Base-by-base conservation (phyloP, 2,329 filamentous ascomycete genomes). In the Colletotrichum abscissum region DNA sequence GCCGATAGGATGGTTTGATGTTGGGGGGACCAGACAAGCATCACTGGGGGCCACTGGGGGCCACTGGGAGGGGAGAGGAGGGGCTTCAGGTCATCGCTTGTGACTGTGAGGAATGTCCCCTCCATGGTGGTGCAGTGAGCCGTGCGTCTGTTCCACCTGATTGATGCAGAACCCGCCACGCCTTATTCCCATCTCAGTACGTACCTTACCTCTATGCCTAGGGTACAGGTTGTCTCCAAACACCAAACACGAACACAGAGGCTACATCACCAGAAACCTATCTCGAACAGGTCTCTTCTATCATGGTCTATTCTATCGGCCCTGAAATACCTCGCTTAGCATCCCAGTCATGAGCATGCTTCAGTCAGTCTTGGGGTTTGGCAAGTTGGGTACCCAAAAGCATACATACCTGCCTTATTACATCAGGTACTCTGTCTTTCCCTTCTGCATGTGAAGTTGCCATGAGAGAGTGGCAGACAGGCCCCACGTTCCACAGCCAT, bases 111-210 rank as follows among this genome's bases (percentile, higher is more conserved):
- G 57, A 68, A 42, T 56, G 66, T 60, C 22, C 19, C 19, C 46
- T 54, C 49, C 26, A n/a, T 22, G n/a, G 26, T 65, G 52, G 22
- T 58, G 55, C 35, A 49, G 28, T 69, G 66, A 52, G 14, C 70
- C 46, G 46, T 55, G 62, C 63, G 64, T 55, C 54, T 22, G 66
- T 69, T 72, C 69, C 69, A 60, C 54, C 69, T 72, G 69, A 64
- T 55, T 60, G 59, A 72, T 63, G 70, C 66, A 70, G 67, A 67
- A 56, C 30, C 63, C 46, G 55, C 68, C 55, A 67, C 55, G n/a
- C 63, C 19, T 9, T 46, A 16, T 22, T 24, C 5, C 7, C 46
- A n/a, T 56, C 60, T 26, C 46, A n/a, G 46, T 52, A 19, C 19
- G 57, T 42, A 26, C 33, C 28, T 38, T 8, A 6, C 33, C 12